Percentiles rank a stretch among this genome's conserved stretches.
phyloP scores from a whole-genome alignment of 768 basidiomycete genomes.

The Rhodocollybia butyracea region DNA sequence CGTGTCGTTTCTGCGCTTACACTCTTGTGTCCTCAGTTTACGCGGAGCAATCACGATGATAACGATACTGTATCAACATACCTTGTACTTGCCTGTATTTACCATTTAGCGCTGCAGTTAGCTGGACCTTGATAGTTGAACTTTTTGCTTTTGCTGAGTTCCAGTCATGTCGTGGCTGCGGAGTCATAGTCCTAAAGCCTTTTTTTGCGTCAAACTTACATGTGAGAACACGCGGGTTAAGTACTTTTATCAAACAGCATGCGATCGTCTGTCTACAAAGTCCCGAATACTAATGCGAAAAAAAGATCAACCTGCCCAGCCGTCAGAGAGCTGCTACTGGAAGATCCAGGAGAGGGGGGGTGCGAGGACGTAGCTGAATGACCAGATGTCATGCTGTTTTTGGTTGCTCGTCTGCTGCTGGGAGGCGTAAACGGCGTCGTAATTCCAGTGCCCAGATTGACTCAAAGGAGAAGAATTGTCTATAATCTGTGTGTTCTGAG shows the following conservation, averaged over 20 bases:
- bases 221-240: too few relatives aligned
- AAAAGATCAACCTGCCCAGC: conserved; percentile 42
- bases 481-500: not conserved
- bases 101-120: not conserved
- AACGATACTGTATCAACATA: conserved; percentile 21
- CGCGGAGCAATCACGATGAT: conserved; percentile 59
- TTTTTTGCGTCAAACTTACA: too few relatives aligned
- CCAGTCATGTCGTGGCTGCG: too few relatives aligned
- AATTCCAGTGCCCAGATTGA: not conserved
- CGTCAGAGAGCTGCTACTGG: conserved; percentile 38
- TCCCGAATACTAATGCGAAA: not conserved
- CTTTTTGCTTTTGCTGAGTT: too few relatives aligned
- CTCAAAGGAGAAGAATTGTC: not conserved
- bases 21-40: conserved; percentile 42
- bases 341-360: conserved; percentile 2
- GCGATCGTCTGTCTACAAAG: conserved; percentile 1
- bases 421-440: not conserved
- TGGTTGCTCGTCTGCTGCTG: not conserved
- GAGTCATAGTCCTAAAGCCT: too few relatives aligned
- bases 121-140: too few relatives aligned
- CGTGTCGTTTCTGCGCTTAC: not conserved
- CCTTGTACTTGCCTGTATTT: not conserved
- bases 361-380: not conserved
- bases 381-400: not conserved
- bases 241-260: not conserved